phyloP scores from a whole-genome alignment of 1,139 yeast genomes.

The Blastobotrys petasosporus region DNA sequence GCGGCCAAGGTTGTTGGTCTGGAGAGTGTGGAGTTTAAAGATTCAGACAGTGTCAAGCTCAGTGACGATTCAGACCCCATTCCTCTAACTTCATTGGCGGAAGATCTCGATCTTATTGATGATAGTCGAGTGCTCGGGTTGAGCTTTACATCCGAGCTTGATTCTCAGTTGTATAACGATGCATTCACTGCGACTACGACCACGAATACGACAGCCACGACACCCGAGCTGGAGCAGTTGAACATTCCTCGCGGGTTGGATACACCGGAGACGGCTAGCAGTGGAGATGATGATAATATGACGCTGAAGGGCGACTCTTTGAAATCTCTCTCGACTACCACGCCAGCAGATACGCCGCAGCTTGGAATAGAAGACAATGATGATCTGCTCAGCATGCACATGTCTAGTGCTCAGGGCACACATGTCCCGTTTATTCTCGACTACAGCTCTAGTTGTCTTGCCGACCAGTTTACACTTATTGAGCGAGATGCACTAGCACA shows the following conservation, averaged over 20 bases:
- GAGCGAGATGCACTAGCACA: constrained; percentile 80
- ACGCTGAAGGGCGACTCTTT: too few relatives aligned
- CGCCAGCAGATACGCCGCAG: constrained; percentile 7
- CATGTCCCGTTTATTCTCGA: constrained; percentile 81
- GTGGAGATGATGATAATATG: too few relatives aligned
- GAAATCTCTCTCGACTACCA: neutral
- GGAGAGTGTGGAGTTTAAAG: too few relatives aligned
- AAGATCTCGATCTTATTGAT: too few relatives aligned
- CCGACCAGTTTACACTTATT: constrained; percentile 76
- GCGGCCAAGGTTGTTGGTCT: constrained; percentile 3
- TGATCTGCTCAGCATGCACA: constrained; percentile 7
- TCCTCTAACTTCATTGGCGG: too few relatives aligned
- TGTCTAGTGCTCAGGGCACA: constrained; percentile 19
- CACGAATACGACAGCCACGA: neutral
- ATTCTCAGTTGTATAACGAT: constrained; percentile 11
- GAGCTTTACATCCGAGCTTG: neutral
- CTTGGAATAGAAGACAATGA: constrained; percentile 6
- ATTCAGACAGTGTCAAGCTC: too few relatives aligned
- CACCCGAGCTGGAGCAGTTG: constrained; percentile 10
- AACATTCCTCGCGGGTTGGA: constrained; percentile 10
- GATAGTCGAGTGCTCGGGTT: too few relatives aligned
- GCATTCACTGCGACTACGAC: constrained; percentile 9
- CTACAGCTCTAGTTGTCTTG: constrained; percentile 58
- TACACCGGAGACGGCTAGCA: too few relatives aligned
- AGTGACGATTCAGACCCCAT: neutral